Conservation (phyloP, 2,329 filamentous ascomycete genomes). For the Cercospora janseana region DNA sequence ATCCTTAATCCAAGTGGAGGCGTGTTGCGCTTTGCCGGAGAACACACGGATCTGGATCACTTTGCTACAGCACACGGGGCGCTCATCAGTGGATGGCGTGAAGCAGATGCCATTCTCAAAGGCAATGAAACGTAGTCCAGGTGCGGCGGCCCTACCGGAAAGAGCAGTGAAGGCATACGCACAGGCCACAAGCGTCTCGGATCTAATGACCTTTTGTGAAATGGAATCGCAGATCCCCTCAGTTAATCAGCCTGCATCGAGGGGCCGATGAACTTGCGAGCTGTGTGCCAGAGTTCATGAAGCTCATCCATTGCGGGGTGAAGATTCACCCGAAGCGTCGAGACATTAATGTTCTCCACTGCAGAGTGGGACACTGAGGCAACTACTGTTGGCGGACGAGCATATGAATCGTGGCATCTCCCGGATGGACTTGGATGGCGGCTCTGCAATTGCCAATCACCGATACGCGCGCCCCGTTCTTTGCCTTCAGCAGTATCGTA, state of each 20-base stretch:
- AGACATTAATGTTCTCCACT: too few relatives aligned
- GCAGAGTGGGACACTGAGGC: too few relatives aligned
- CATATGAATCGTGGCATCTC: too few relatives aligned
- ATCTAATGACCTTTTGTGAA: background rate
- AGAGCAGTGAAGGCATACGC: background rate
- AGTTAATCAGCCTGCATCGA: background rate
- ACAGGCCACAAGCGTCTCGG: background rate
- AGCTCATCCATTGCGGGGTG: too few relatives aligned
- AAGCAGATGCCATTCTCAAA: conserved; percentile 27
- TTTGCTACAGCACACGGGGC: conserved; percentile 33
- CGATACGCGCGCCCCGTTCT: too few relatives aligned
- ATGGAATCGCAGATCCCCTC: background rate
- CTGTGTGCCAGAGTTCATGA: background rate
- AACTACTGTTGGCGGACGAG: too few relatives aligned
- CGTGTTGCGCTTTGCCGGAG: conserved; percentile 29
- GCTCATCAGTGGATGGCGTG: conserved; percentile 30
- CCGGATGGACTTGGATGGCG: too few relatives aligned
- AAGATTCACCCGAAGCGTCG: too few relatives aligned
- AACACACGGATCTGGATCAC: conserved; percentile 30
- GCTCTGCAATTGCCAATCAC: too few relatives aligned
- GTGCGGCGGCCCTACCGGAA: background rate
- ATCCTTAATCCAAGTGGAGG: conserved; percentile 15
- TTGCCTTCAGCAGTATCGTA: too few relatives aligned
- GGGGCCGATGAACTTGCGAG: background rate
- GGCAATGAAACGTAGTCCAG: background rate